A percentile compares a stretch with the other conserved stretches of the same genome.
Evolutionary conservation across 1,284 basidiomycete species (phyloP).

Genomic region (Irpex sp.): DNA sequence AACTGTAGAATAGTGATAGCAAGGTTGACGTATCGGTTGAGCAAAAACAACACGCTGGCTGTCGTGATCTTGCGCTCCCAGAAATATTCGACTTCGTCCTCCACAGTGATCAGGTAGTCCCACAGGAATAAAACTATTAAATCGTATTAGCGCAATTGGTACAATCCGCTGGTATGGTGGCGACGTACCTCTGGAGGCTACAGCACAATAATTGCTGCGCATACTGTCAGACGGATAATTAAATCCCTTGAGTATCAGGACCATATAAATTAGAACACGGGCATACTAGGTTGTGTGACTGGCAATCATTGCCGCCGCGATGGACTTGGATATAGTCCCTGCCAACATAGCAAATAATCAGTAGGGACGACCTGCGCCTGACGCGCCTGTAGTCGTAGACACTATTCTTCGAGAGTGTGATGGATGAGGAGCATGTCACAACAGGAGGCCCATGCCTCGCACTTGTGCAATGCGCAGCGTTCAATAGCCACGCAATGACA

Average conservation of each 20-base stretch:
- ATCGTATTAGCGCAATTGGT: background rate
- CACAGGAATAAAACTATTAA: conserved; percentile 19
- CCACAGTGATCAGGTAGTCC: conserved; percentile 24
- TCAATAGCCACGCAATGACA: background rate
- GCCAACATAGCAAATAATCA: conserved; percentile 1
- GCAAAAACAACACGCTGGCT: conserved; percentile 20
- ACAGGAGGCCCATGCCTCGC: conserved; percentile 1
- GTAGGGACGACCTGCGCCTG: background rate
- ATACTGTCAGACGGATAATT: conserved; percentile 4
- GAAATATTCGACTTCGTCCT: conserved; percentile 20
- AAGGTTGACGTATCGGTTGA: conserved; percentile 24
- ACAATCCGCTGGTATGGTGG: background rate
- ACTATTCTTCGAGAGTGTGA: conserved; percentile 1
- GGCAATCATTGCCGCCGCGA: background rate
- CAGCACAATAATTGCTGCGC: conserved; percentile 13
- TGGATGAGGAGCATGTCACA: background rate
- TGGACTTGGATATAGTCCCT: no score
- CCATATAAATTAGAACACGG: conserved; percentile 10
- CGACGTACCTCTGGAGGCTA: conserved; percentile 13
- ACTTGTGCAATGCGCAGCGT: background rate
- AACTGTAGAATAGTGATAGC: conserved; percentile 16
- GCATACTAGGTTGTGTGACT: conserved; percentile 1
- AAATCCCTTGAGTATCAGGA: background rate
- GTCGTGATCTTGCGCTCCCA: conserved; percentile 20
- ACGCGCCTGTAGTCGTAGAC: background rate